Base-by-base conservation (phyloP, 257 asterid genomes). In the Lycium barbarum region DNA sequence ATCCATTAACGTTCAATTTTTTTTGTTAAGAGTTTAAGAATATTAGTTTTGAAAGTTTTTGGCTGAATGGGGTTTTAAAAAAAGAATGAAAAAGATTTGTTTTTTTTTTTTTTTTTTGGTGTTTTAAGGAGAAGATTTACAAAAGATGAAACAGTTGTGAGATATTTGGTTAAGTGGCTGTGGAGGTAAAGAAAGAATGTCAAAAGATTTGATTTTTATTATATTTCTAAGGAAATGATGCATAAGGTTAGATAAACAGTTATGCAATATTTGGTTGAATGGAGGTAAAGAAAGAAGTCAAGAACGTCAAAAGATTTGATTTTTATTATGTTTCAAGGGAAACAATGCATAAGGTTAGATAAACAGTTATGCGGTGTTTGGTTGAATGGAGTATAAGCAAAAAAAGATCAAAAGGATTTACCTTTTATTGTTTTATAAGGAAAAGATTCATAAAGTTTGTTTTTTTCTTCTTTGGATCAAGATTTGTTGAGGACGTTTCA, bases 331-430 rank as follows among this genome's bases (percentile, higher is more conserved):
- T 67, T 63, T 4, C 20, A 49, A 53, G 13, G 20, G 38, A 83
- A 67, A 33, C 38, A 80, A 35, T 66, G 82, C 17, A 78, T 15
- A 14, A 53, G 65, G 65, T 78, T 78, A 78, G 66, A 78, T 78
- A 26, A 33, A 78, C 33, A 78, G 63, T 78, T 33, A 7, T 78
- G 26, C 9, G 14, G 33, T 33, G 2, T 53, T 53, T 1, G 47
- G 18, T 53, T 78, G 7, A 53, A 54, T 53, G 49, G 49, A 76
- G 65, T 51, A 76, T 7, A 13, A 76, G 47, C 65, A 40, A 26
- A 76, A 26, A 20, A 9, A 11, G 3, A n/a, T 20, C 9, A 1
- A 49, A 74, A 74, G 13, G 45, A 22, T 22, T 9, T 13, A 7
- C 0, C 13, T 76, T 76, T 76, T 22, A 3, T 7, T 62, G 35